Conservation (phyloP, 176 grass and related monocot genomes). For the Poa annua region DNA sequence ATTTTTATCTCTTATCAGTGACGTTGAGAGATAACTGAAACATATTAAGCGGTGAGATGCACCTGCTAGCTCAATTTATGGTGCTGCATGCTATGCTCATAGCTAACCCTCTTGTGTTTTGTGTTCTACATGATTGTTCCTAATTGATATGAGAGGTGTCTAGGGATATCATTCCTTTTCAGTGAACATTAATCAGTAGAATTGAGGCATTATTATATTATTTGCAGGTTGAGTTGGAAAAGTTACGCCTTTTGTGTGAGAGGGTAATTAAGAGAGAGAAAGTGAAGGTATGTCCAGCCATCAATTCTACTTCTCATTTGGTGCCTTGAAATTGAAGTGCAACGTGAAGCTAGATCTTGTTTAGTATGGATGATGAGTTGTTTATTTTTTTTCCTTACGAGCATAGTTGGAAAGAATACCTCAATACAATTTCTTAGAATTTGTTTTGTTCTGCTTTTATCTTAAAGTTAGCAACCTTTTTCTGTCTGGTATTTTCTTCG, state of each 20-base stretch:
- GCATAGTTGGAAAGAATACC: slow-evolving; percentile 18
- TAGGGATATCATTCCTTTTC: slow-evolving; percentile 13
- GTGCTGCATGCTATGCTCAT: neutral
- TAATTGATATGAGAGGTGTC: slow-evolving; percentile 12
- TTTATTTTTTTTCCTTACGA: slow-evolving; percentile 8
- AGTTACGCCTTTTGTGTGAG: slow-evolving; percentile 95
- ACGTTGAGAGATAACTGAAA: neutral
- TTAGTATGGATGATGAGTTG: slow-evolving; percentile 15
- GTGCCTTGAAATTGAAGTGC: slow-evolving; percentile 29
- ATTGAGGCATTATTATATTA: slow-evolving; percentile 36
- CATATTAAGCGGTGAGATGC: neutral
- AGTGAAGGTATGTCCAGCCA: slow-evolving; percentile 67
- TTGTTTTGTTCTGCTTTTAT: slow-evolving; percentile 17
- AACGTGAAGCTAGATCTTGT: slow-evolving; percentile 29
- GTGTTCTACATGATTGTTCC: slow-evolving; percentile 5
- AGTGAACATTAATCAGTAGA: slow-evolving; percentile 31
- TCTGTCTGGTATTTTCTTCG: neutral
- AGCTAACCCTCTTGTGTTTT: neutral
- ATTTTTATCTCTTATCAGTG: slow-evolving; percentile 13
- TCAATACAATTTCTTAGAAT: slow-evolving; percentile 15
- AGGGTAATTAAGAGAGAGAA: slow-evolving; percentile 98
- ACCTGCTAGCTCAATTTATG: slow-evolving; percentile 14
- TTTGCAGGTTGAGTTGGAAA: slow-evolving; percentile 88
- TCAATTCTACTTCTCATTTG: slow-evolving; percentile 28
- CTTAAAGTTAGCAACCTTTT: slow-evolving; percentile 21